Conservation (phyloP, 2,329 filamentous ascomycete species). For the Arthrobotrys musiformis region DNA sequence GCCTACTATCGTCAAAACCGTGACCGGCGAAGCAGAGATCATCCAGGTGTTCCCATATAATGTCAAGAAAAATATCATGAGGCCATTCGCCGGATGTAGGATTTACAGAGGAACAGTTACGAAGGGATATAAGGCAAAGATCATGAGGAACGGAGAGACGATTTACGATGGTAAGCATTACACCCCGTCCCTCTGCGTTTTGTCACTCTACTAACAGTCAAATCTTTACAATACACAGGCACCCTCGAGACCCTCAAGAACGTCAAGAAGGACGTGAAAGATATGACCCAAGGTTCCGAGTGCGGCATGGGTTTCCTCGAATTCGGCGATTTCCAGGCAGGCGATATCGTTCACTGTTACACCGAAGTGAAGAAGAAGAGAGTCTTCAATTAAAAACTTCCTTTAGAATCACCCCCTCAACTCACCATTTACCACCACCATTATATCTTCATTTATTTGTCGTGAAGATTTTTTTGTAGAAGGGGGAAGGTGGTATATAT, state of each 20-base stretch:
- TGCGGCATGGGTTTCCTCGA: slow-evolving; percentile 87
- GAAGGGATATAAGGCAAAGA: slow-evolving; percentile 73
- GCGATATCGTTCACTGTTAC: slow-evolving; percentile 88
- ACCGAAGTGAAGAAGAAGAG: slow-evolving; percentile 81
- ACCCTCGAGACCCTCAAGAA: slow-evolving; percentile 84
- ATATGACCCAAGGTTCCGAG: slow-evolving; percentile 92
- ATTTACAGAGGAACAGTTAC: slow-evolving; percentile 82
- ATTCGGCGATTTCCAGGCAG: slow-evolving; percentile 80
- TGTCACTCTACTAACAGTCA: too few relatives aligned
- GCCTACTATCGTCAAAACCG: slow-evolving; percentile 73
- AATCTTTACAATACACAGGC: too few relatives aligned
- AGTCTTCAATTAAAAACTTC: slow-evolving; percentile 57
- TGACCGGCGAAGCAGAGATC: slow-evolving; percentile 89
- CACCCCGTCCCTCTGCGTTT: slow-evolving; percentile 15
- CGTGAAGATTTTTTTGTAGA: not conserved
- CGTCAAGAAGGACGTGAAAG: slow-evolving; percentile 87
- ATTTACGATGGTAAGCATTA: slow-evolving; percentile 80
- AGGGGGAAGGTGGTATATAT: too few relatives aligned
- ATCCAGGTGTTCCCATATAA: slow-evolving; percentile 85
- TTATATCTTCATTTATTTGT: not conserved
- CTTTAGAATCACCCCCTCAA: too few relatives aligned
- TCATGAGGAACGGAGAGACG: slow-evolving; percentile 73
- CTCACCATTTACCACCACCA: too few relatives aligned
- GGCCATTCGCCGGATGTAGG: slow-evolving; percentile 86
- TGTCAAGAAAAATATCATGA: slow-evolving; percentile 74